Conservation (phyloP, 495 filamentous ascomycete genomes). For the Clavariopsis aquatica region DNA sequence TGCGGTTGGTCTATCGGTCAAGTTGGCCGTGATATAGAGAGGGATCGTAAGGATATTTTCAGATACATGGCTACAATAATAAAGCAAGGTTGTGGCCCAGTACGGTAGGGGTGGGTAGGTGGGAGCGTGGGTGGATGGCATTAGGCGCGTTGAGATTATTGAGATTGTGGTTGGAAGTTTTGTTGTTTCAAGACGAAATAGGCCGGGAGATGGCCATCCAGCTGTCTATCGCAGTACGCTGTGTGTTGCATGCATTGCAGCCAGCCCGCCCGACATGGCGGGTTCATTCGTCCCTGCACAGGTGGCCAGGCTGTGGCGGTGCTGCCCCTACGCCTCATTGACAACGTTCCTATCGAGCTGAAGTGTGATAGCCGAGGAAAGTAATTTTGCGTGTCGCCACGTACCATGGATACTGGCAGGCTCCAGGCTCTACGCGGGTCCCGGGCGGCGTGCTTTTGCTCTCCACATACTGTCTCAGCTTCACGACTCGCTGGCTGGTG, state of each 20-base stretch:
- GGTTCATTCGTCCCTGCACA: background rate
- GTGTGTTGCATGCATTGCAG: no score
- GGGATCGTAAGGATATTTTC: background rate
- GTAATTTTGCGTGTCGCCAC: background rate
- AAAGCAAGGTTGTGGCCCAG: background rate
- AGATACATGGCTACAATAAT: background rate
- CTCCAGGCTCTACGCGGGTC: background rate
- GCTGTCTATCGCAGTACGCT: background rate
- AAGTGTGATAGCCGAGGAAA: background rate
- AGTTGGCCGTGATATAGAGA: background rate
- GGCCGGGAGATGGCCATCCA: background rate
- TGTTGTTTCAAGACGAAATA: background rate
- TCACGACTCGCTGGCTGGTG: background rate
- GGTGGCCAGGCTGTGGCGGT: background rate
- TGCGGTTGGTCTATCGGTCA: background rate
- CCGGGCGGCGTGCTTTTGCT: no score
- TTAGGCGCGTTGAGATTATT: no score
- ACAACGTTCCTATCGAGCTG: background rate
- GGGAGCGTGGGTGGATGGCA: no score
- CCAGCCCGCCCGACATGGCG: no score
- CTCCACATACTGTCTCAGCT: background rate
- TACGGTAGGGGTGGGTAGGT: no score
- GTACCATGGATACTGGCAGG: background rate
- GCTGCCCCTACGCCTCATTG: background rate
- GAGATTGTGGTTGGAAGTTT: background rate